phyloP scores from a whole-genome alignment of 2,329 filamentous ascomycete genomes.

The Blumeriella jaapii region DNA sequence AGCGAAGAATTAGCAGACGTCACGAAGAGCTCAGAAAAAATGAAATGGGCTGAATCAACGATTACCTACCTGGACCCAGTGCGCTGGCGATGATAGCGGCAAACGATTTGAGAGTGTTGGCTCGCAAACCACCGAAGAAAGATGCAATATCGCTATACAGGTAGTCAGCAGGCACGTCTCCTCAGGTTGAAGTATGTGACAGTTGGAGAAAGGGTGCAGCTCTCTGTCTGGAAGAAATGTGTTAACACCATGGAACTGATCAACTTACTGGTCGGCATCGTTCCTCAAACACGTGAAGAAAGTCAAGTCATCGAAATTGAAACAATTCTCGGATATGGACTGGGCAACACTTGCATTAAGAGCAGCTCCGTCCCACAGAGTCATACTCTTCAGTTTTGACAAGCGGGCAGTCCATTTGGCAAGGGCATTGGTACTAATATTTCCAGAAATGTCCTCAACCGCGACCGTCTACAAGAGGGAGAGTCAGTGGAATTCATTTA shows the following conservation, averaged over 20 bases:
- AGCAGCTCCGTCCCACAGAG: constrained; percentile 48
- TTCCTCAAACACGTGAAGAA: constrained; percentile 35
- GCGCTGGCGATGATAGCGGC: constrained; percentile 44
- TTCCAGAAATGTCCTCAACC: constrained; percentile 46
- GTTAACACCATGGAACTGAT: too few relatives aligned
- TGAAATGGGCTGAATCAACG: too few relatives aligned
- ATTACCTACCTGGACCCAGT: too few relatives aligned
- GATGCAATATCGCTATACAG: constrained; percentile 42
- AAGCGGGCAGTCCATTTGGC: constrained; percentile 47
- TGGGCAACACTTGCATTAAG: constrained; percentile 42
- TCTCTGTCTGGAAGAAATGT: too few relatives aligned
- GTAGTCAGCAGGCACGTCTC: too few relatives aligned
- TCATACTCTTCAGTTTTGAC: constrained; percentile 44
- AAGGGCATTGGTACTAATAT: constrained; percentile 40
- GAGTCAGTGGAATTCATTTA: too few relatives aligned
- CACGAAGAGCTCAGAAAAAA: too few relatives aligned
- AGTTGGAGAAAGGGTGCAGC: too few relatives aligned
- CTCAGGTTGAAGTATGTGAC: too few relatives aligned
- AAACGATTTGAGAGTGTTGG: constrained; percentile 47
- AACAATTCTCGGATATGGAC: constrained; percentile 46
- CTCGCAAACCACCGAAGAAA: constrained; percentile 44
- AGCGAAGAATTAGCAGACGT: too few relatives aligned
- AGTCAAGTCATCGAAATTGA: constrained; percentile 46
- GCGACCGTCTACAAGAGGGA: too few relatives aligned
- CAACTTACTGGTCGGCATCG: constrained; percentile 37